These are phyloP conservation scores for Globomyces pollinis-pini DNA, from an alignment of 192 early-diverging fungal genomes.

Conservation along the genomic window DNA sequence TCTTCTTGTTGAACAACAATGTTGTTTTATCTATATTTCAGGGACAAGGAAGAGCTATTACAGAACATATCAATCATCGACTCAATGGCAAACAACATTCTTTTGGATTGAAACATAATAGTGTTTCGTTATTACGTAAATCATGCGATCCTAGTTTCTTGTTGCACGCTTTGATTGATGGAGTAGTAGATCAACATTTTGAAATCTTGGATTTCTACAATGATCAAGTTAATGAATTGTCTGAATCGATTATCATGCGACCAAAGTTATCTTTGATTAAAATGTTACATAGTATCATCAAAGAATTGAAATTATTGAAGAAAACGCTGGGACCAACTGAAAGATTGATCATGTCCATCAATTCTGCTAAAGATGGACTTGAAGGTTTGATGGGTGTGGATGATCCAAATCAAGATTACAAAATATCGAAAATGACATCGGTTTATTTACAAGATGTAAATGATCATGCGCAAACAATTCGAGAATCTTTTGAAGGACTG, in stretches of 20 bases:
- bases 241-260: conserved; percentile 11
- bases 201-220: conserved; percentile 21
- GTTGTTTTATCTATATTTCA: conserved; percentile 27
- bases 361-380: background rate
- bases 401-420: too few species aligned
- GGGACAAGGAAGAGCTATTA: conserved; percentile 8
- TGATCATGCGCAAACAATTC: conserved; percentile 18
- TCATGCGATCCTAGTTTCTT: conserved; percentile 22
- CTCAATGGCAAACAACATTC: conserved; percentile 10
- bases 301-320: conserved; percentile 22
- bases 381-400: too few species aligned
- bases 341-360: conserved; percentile 14
- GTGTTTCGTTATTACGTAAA: conserved; percentile 19
- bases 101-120: too few species aligned
- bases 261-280: conserved; percentile 13
- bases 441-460: conserved; percentile 25
- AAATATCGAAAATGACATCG: conserved; percentile 19
- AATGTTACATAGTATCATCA: conserved; percentile 21
- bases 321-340: conserved; percentile 11
- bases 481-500: conserved; percentile 17
- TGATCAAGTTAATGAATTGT: conserved; percentile 10
- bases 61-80: conserved; percentile 11
- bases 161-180: conserved; percentile 25
- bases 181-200: conserved; percentile 23
- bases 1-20: conserved; percentile 23